Conservation (phyloP, 1,284 basidiomycete species). For the Naganishia albida region DNA sequence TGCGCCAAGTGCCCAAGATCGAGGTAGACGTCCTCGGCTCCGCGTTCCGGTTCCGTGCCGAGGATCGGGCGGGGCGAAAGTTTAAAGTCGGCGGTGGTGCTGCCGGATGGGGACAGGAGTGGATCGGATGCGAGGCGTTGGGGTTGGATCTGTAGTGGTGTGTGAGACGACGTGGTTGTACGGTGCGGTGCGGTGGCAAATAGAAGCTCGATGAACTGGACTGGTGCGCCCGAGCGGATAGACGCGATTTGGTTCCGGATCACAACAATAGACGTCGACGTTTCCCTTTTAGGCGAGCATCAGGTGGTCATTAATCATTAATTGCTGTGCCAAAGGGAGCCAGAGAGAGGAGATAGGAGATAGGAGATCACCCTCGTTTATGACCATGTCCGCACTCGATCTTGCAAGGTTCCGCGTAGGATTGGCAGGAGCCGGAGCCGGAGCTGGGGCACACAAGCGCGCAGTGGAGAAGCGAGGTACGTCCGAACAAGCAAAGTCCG, state of each 20-base stretch:
- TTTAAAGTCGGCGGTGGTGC: slow-evolving; percentile 50
- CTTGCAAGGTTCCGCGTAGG: slow-evolving; percentile 22
- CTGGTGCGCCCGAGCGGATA: too few species aligned
- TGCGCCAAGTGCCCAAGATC: slow-evolving; percentile 42
- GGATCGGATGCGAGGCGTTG: slow-evolving; percentile 37
- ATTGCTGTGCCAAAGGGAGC: too few species aligned
- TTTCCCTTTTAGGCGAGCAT: too few species aligned
- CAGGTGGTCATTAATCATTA: too few species aligned
- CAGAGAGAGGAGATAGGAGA: too few species aligned
- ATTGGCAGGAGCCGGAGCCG: slow-evolving; percentile 28
- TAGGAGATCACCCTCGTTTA: not conserved
- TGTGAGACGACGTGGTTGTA: too few species aligned
- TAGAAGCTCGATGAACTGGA: too few species aligned
- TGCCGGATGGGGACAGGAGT: slow-evolving; percentile 51
- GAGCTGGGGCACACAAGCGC: not conserved
- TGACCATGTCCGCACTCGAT: slow-evolving; percentile 9
- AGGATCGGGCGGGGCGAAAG: slow-evolving; percentile 55
- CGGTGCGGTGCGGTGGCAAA: too few species aligned
- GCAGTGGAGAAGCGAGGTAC: slow-evolving; percentile 5
- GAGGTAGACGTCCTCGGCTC: slow-evolving; percentile 53
- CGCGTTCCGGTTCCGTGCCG: slow-evolving; percentile 52
- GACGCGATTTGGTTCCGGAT: too few species aligned
- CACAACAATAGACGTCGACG: too few species aligned
- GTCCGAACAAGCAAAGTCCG: not conserved
- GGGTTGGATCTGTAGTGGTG: not conserved